These are phyloP conservation scores for Rhodotorula kratochvilovae DNA, from an alignment of 768 basidiomycete species.

Conservation along the genomic window DNA sequence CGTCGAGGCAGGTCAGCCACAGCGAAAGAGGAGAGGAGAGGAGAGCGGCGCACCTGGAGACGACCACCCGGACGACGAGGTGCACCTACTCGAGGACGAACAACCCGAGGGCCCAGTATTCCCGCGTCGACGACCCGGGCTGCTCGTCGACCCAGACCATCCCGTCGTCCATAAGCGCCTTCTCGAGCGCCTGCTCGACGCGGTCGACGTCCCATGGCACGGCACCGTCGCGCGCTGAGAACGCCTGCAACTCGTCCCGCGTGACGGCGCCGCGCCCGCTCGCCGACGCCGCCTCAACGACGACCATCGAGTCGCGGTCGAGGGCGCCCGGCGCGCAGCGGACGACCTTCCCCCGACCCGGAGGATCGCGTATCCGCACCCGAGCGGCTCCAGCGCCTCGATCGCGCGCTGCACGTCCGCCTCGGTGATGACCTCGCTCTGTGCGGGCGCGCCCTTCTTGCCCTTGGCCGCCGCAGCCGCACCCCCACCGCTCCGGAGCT, in stretches of 20 bases:
- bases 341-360: slow-evolving; percentile 74
- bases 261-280: slow-evolving; percentile 38
- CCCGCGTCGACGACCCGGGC: slow-evolving; percentile 52
- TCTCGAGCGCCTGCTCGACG: slow-evolving; percentile 71
- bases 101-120: slow-evolving; percentile 83
- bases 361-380: slow-evolving; percentile 84
- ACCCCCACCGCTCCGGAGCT: slow-evolving; percentile 59
- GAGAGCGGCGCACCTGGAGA: background rate
- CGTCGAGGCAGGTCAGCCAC: background rate
- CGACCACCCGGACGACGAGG: background rate
- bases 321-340: slow-evolving; percentile 84
- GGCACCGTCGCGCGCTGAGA: slow-evolving; percentile 53
- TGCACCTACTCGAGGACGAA: slow-evolving; percentile 52
- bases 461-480: background rate
- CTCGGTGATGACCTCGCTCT: slow-evolving; percentile 57
- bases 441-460: background rate
- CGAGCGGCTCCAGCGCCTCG: slow-evolving; percentile 77
- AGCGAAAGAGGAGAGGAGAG: background rate
- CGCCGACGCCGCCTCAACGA: slow-evolving; percentile 58
- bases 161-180: slow-evolving; percentile 84
- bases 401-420: slow-evolving; percentile 59
- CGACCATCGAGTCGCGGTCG: slow-evolving; percentile 78
- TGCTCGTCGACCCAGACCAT: slow-evolving; percentile 94
- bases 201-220: slow-evolving; percentile 69
- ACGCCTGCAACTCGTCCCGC: slow-evolving; percentile 20